phyloP scores from a whole-genome alignment of 495 filamentous ascomycete species.

The Tuber umbilicatum region DNA sequence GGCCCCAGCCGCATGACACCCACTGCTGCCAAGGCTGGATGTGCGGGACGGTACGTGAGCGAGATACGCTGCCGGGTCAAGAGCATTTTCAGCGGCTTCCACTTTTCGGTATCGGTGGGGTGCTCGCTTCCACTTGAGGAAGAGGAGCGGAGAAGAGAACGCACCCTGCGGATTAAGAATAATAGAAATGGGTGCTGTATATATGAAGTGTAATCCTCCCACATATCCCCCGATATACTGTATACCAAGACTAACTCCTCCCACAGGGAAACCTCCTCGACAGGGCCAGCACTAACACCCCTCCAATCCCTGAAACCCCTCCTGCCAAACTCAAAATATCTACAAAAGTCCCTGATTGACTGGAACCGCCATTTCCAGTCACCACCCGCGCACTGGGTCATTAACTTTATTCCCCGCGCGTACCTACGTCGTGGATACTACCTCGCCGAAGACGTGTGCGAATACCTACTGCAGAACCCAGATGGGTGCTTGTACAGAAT shows the following conservation, averaged over 20 bases:
- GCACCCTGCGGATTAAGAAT: conserved; percentile 39
- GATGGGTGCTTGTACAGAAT: conserved; percentile 37
- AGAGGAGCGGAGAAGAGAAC: conserved; percentile 20
- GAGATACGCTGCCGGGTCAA: conserved; percentile 27
- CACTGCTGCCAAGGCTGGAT: conserved; percentile 12
- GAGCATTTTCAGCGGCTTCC: conserved; percentile 25
- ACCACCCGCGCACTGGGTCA: conserved; percentile 40
- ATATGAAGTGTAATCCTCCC: conserved; percentile 26
- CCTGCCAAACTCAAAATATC: conserved; percentile 34
- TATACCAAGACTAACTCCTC: not conserved
- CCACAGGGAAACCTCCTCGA: not conserved
- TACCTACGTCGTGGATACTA: conserved; percentile 38
- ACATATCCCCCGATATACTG: not conserved
- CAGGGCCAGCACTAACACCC: conserved; percentile 3
- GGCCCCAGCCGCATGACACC: conserved; percentile 22
- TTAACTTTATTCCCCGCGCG: conserved; percentile 41
- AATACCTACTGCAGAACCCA: conserved; percentile 31
- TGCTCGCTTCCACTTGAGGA: not conserved
- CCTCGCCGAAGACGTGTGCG: conserved; percentile 37
- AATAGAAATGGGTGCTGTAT: conserved; percentile 36
- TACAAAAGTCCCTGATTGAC: conserved; percentile 23
- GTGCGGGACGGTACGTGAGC: conserved; percentile 13
- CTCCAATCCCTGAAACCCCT: conserved; percentile 37
- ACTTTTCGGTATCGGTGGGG: conserved; percentile 24
- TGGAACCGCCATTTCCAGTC: conserved; percentile 42